Evolutionary conservation across 495 filamentous ascomycete species (phyloP), one percentile per base, ranked within the genome.

Genomic region (Parachaetomium inaequale): DNA sequence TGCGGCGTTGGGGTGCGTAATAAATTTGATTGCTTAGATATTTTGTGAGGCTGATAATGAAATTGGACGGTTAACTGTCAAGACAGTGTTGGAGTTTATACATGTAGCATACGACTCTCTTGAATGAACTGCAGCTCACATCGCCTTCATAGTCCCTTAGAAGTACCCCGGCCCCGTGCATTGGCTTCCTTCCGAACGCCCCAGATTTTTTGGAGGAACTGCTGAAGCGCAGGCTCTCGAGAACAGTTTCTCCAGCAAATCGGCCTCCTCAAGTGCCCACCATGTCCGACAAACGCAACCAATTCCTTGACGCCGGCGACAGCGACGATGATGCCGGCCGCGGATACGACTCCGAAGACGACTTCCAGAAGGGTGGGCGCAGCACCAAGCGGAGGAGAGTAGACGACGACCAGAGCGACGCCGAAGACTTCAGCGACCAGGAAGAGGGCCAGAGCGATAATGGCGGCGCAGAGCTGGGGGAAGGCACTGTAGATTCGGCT

Each of bases 201-300:
- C 23, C 17, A 23, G 43, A 55, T 49, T 62, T 62, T 62, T 50
- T 38, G 51, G 51, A 49, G 2, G 26, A 45, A 40, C 36, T 38
- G 2, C 1, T 6, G 1, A 6, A 23, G 17, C 4, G 8, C 32
- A 40, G 12, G 55, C n/a, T n/a, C 36, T 45, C 23, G 21, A 58
- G n/a, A 19, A 23, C 26, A 23, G 42, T 2, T 15, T 8, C 29
- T 8, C 3, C 19, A 23, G 7, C 6, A 25, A 43, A 15, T 7
- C 52, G 10, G 3, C 12, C 36, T 25, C 47, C 42, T 2, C 36
- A 38, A 14, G 17, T 10, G 26, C 12, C 2, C 49, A 70, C 31
- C 8, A 92, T 92, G 89, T 63, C 85, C n/a, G 83, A 85, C 63
- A 91, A 88, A 55, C 79, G 82, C 55, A 92, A 92, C 74, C 82